A percentile compares a stretch with the other conserved stretches of the same genome.
These are phyloP conservation scores for Chrysanthemum makinoi DNA, from an alignment of 129 eudicot species.

Conservation along the genomic window DNA sequence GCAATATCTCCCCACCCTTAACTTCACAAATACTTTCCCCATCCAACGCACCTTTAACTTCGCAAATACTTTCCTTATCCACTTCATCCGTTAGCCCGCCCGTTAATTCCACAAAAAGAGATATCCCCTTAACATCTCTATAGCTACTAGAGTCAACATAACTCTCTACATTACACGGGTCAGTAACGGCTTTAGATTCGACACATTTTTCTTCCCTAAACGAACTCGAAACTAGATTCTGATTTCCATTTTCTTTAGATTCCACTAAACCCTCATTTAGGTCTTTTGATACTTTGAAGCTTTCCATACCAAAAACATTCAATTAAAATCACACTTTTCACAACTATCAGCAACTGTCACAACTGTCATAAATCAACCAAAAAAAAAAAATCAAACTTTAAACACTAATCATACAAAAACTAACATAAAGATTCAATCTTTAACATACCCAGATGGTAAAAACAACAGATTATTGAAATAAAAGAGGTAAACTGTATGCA, in stretches of 20 bases:
- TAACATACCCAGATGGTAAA: slow-evolving; percentile 10
- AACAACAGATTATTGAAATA: not conserved
- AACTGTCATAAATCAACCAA: slow-evolving; percentile 29
- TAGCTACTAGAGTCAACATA: slow-evolving; percentile 25
- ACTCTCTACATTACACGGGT: slow-evolving; percentile 12
- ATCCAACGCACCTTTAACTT: not conserved
- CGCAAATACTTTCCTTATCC: not conserved
- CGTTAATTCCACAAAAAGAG: slow-evolving; percentile 53
- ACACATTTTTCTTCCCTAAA: slow-evolving; percentile 25
- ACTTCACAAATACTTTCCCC: not conserved
- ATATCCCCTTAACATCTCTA: slow-evolving; percentile 46
- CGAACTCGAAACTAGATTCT: slow-evolving; percentile 9
- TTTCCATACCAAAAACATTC: slow-evolving; percentile 50
- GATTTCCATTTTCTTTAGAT: slow-evolving; percentile 24
- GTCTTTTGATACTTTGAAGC: slow-evolving; percentile 39
- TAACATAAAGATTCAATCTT: slow-evolving; percentile 24
- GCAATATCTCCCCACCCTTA: slow-evolving; percentile 2
- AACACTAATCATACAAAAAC: slow-evolving; percentile 12
- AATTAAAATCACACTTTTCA: slow-evolving; percentile 35
- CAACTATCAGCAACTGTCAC: slow-evolving; percentile 25
- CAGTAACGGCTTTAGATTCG: slow-evolving; percentile 27
- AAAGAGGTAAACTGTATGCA: not conserved
- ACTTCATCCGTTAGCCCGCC: slow-evolving; percentile 23
- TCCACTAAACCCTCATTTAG: slow-evolving; percentile 42
- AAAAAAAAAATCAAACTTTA: not conserved